Evolutionary conservation across 2,329 filamentous ascomycete species (phyloP), one percentile per base, ranked within the genome.

Genomic region (Colletotrichum orchidophilum): DNA sequence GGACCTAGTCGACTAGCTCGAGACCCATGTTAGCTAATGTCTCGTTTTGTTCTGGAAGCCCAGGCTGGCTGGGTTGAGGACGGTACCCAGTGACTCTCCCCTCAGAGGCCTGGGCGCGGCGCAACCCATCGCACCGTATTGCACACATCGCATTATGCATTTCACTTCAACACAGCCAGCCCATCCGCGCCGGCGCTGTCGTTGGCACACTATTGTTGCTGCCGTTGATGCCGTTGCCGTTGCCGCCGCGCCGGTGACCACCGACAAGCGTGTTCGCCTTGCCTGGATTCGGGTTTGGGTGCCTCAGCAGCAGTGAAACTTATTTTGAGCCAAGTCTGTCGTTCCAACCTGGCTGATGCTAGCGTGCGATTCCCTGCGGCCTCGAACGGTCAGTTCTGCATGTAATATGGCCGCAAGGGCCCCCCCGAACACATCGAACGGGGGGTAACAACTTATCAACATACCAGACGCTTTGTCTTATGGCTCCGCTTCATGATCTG

Each of bases 91-190:
- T 46, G 39, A 46, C 39, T 46, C 39, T 46, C 39, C 39, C 39
- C 39, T 3, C 39, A 46, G 21, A 18, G 18, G 8, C 39, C 3
- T 46, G 39, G 39, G 39, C 65, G 26, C 24, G 27, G 53, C 29
- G 21, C 60, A 52, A 64, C 61, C 12, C 50, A 35, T 27, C 50
- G 63, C 46, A 61, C 53, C 54, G 58, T 39, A 55, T 63, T 50
- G 31, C 60, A 52, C 60, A 31, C 52, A 50, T 29, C 27, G 12
- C 39, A 35, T 46, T n/a, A 29, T 11, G 53, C 35, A 27, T 46
- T 18, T 46, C 39, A 46, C 21, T 18, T 46, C 39, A 46, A 46
- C 39, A 3, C 39, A 46, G 21, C 18, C 39, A 46, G 21, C 39
- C 39, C 39, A 46, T 46, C 39, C 21, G 18, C 21, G 39, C 39